Evolutionary conservation across 1,284 basidiomycete species (phyloP), one percentile per base, ranked within the genome.

Genomic region (Cutaneotrichosporon spelunceum): DNA sequence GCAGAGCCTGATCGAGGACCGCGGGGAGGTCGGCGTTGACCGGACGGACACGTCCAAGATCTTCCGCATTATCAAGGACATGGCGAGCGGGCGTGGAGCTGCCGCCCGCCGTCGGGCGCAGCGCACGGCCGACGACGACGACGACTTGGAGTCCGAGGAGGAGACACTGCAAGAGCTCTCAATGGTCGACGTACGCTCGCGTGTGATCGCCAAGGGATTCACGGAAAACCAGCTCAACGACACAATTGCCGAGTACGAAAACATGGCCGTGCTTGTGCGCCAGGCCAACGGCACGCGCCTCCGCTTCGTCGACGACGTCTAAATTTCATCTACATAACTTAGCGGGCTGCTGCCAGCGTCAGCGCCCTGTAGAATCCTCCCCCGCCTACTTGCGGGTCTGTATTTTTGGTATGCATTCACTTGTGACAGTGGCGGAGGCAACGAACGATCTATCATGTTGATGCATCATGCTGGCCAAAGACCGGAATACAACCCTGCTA

Each of bases 191-290:
- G 85, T 96, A 62, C 85, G 93, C 50, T 86, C 87, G 54, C 85
- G 92, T 30, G 88, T 95, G 13, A 79, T 94, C 54, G 87, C 87
- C 52, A 87, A 87, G 71, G 93, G 93, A 8, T 95, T 89, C 79
- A 96, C 91, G 13, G 94, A 98, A 76, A 86, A 84, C 7, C 88
- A 93, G 77, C 82, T 98, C 33, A 91, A 88, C 82, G 88, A 91
- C 67, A 90, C 90, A 0, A 87, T 94, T 60, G 56, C 61, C 7
- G 72, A 93, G 91, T 93, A 93, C 76, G 91, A 93, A 75, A 84
- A 87, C 60, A 82, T 92, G 69, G 85, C 88, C 63, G 84, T 92
- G 53, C 86, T 88, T 83, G 82, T 85, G 62, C 84, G 89, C 6
- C 85, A 88, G 13, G 89, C 89, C 19, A 89, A 88, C 71, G 86